phyloP scores from a whole-genome alignment of 1,284 basidiomycete genomes.

The Vanrija pseudolonga region DNA sequence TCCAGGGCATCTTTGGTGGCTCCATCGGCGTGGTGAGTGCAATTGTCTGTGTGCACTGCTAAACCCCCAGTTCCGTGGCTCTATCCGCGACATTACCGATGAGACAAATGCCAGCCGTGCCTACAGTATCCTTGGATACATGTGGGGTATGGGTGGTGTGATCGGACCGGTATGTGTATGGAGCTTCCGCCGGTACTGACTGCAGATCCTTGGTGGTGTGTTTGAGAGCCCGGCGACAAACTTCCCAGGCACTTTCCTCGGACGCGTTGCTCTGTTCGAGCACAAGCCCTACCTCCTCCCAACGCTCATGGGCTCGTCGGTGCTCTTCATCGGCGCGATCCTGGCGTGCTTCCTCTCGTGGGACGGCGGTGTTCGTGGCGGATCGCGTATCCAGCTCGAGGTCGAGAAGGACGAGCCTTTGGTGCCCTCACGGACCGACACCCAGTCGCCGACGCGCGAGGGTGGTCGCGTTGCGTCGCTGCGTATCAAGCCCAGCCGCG shows the following conservation, averaged over 20 bases:
- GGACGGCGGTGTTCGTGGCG: conserved; percentile 83
- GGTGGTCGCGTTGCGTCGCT: conserved; percentile 23
- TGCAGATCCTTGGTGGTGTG: conserved; percentile 69
- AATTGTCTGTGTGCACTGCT: not conserved
- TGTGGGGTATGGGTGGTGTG: conserved; percentile 87
- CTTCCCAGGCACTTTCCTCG: conserved; percentile 69
- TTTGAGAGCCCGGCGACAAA: conserved; percentile 83
- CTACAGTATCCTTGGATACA: conserved; percentile 90
- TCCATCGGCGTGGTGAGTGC: conserved; percentile 78
- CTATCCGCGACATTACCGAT: conserved; percentile 75
- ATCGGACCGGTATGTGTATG: conserved; percentile 40
- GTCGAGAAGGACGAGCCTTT: conserved; percentile 61
- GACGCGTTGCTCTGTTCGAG: conserved; percentile 61
- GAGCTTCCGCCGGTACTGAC: not conserved
- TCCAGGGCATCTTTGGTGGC: conserved; percentile 93
- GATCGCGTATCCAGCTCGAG: conserved; percentile 68
- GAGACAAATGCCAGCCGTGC: conserved; percentile 85
- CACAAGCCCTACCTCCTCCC: conserved; percentile 89
- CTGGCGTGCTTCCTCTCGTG: conserved; percentile 82
- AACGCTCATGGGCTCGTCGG: conserved; percentile 71
- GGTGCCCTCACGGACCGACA: conserved; percentile 6
- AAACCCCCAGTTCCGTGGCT: conserved; percentile 59
- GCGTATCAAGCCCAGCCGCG: conserved; percentile 4
- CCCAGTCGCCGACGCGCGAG: conserved; percentile 15
- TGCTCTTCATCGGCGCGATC: conserved; percentile 70